A percentile compares a stretch with the other conserved stretches of the same genome.
Conservation (phyloP, 1,139 yeast genomes). For the Diutina scorzettiae region DNA sequence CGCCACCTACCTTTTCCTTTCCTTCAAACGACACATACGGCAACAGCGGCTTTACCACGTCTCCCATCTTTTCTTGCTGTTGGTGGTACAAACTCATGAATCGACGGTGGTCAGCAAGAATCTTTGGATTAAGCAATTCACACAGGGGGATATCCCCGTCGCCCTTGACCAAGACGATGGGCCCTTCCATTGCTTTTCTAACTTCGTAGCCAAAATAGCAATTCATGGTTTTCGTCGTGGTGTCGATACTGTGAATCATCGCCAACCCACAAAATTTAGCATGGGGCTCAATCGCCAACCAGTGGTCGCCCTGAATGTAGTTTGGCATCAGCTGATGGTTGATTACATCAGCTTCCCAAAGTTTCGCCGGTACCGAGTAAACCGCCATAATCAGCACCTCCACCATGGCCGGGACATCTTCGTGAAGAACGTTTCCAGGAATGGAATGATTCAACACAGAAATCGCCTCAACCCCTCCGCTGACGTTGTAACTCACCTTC, state of each 20-base stretch:
- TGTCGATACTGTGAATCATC: constrained; percentile 4
- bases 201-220: background rate
- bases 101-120: background rate
- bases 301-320: background rate
- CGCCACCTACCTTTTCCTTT: background rate
- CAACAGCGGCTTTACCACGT: background rate
- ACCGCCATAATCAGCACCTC: constrained; percentile 1
- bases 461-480: background rate
- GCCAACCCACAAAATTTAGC: background rate
- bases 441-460: background rate
- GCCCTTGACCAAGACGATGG: background rate
- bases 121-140: background rate
- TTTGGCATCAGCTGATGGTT: background rate
- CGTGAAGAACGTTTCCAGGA: background rate
- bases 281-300: background rate
- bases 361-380: background rate
- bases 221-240: background rate
- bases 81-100: background rate
- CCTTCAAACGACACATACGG: background rate
- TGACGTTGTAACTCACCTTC: background rate
- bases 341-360: background rate
- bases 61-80: background rate
- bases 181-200: background rate
- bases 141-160: background rate
- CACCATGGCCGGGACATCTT: background rate